Evolutionary conservation across 1,284 basidiomycete species (phyloP).

Genomic region (Coniophora puteana): DNA sequence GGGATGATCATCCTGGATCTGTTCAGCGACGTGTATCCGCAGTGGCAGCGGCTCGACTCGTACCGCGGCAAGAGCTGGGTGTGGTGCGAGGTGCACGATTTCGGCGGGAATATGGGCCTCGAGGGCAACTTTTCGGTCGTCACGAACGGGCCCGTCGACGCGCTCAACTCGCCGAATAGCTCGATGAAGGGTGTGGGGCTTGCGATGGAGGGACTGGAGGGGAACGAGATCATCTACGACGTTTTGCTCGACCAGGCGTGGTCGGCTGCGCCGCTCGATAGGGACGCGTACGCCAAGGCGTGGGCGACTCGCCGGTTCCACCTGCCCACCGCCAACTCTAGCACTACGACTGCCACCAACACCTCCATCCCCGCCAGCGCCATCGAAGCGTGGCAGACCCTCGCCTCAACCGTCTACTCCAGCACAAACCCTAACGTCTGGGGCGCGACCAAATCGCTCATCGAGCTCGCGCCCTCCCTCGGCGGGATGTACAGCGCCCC

Average conservation of each 20-base stretch:
- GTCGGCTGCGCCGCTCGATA: conserved; percentile 30
- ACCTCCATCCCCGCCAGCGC: conserved; percentile 26
- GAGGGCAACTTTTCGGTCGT: conserved; percentile 37
- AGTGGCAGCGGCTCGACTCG: conserved; percentile 36
- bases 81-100: conserved; percentile 42
- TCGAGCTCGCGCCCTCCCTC: conserved; percentile 32
- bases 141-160: conserved; percentile 29
- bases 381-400: conserved; percentile 34
- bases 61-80: conserved; percentile 43
- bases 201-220: conserved; percentile 40
- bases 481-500: conserved; percentile 32
- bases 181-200: conserved; percentile 39
- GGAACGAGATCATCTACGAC: conserved; percentile 42
- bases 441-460: conserved; percentile 38
- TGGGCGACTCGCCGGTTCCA: conserved; percentile 37
- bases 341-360: too few species aligned
- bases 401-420: conserved; percentile 37
- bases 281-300: conserved; percentile 26
- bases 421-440: conserved; percentile 30
- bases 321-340: conserved; percentile 15
- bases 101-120: conserved; percentile 40
- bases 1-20: conserved; percentile 40
- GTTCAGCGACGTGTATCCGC: conserved; percentile 37
- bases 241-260: conserved; percentile 41
- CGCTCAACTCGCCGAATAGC: conserved; percentile 25